Evolutionary conservation across 441 rosid species (phyloP).

Genomic region (Adansonia madagascariensis): DNA sequence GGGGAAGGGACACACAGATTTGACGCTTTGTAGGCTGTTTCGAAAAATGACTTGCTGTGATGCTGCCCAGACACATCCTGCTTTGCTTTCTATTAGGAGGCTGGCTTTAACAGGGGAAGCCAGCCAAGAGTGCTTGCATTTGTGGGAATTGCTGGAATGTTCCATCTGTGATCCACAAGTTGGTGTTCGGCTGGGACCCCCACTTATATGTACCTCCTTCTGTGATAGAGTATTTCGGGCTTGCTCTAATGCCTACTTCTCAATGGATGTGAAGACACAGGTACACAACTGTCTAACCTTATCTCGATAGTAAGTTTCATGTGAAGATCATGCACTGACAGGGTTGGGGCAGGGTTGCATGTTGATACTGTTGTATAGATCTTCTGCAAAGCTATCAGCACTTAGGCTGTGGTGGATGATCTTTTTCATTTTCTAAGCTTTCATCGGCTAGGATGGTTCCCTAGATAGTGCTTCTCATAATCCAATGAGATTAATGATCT

Average conservation of each 20-base stretch:
- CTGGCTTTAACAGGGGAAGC: constrained; percentile 75
- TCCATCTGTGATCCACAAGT: constrained; percentile 76
- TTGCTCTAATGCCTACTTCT: constrained; percentile 74
- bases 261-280: constrained; percentile 57
- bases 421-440: neutral
- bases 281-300: constrained; percentile 31
- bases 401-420: neutral
- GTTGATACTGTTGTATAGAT: neutral
- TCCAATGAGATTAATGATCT: neutral
- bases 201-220: constrained; percentile 61
- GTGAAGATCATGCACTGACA: neutral
- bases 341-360: neutral
- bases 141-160: constrained; percentile 80
- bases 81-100: constrained; percentile 61
- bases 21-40: constrained; percentile 71
- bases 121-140: constrained; percentile 55
- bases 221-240: constrained; percentile 72
- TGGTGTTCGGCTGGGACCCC: constrained; percentile 73
- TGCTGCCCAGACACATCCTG: constrained; percentile 68
- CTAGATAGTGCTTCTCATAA: neutral
- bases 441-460: neutral
- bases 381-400: neutral
- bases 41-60: constrained; percentile 73
- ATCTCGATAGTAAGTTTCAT: neutral
- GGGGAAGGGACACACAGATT: constrained; percentile 58